Percentiles rank a stretch among this genome's conserved stretches.
phyloP scores from a whole-genome alignment of 2,329 filamentous ascomycete genomes.

The Fusarium falciforme region DNA sequence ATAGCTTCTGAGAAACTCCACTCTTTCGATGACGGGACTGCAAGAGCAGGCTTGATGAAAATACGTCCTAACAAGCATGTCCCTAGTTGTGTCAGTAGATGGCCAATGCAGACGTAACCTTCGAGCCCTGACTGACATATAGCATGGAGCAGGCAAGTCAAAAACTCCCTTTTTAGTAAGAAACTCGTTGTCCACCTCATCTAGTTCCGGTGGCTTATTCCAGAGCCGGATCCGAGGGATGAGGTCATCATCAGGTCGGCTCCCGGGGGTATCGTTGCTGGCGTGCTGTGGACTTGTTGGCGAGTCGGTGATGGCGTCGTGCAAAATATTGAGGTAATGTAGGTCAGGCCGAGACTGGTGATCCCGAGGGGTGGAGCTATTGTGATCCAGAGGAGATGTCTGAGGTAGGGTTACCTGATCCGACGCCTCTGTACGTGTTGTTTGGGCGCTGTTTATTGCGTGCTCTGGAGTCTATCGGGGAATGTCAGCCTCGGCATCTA shows the following conservation, averaged over 20 bases:
- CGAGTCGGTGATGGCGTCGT: constrained; percentile 11
- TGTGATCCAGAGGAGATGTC: neutral
- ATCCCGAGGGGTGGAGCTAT: too few species aligned
- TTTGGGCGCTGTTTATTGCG: neutral
- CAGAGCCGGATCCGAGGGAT: constrained; percentile 9
- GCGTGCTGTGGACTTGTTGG: rapidly evolving
- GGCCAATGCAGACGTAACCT: neutral
- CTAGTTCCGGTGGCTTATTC: constrained; percentile 8
- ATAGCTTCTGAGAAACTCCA: constrained; percentile 19
- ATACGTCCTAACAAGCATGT: constrained; percentile 19
- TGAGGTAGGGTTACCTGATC: neutral
- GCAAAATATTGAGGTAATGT: constrained; percentile 29
- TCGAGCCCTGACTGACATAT: neutral
- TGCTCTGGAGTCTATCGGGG: neutral
- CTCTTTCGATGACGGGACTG: constrained; percentile 12
- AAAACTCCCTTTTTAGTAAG: constrained; percentile 33
- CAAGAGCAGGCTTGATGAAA: constrained; percentile 29
- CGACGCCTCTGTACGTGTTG: neutral
- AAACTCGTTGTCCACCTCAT: constrained; percentile 26
- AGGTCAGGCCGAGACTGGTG: constrained; percentile 3
- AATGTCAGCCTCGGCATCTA: too few species aligned
- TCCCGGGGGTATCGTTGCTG: neutral
- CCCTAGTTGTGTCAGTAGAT: constrained; percentile 1
- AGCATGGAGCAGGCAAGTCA: constrained; percentile 11
- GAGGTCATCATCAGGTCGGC: neutral